Evolutionary conservation across 2,329 filamentous ascomycete genomes (phyloP).

Genomic region (Talaromyces sp.): DNA sequence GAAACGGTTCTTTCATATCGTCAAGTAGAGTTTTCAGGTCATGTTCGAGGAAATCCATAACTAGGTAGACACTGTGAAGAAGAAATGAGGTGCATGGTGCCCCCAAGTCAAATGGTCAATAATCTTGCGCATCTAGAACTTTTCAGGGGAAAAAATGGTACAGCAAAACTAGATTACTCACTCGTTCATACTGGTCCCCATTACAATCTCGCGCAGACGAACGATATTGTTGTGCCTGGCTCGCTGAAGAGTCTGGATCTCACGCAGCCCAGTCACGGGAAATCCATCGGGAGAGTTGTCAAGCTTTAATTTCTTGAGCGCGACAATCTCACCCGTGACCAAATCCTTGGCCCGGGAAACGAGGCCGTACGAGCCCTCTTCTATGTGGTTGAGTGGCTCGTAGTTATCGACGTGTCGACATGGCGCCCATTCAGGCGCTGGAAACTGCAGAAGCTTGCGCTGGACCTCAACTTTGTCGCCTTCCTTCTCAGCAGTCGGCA

Average conservation of each 20-base stretch:
- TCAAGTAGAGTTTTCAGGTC: slow-evolving; percentile 90
- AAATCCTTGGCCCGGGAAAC: slow-evolving; percentile 77
- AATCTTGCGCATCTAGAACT: slow-evolving; percentile 26
- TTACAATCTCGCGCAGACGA: slow-evolving; percentile 72
- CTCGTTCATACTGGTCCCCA: slow-evolving; percentile 60
- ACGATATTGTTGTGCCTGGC: slow-evolving; percentile 81
- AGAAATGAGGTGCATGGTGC: slow-evolving; percentile 10
- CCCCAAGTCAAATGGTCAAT: slow-evolving; percentile 25
- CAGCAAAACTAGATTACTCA: slow-evolving; percentile 28
- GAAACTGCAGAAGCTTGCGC: slow-evolving; percentile 63
- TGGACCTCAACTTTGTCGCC: slow-evolving; percentile 23
- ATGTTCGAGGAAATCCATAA: slow-evolving; percentile 97
- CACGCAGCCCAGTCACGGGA: slow-evolving; percentile 84
- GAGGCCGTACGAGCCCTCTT: slow-evolving; percentile 94
- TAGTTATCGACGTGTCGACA: slow-evolving; percentile 80
- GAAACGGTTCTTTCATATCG: slow-evolving; percentile 89
- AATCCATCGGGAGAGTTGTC: slow-evolving; percentile 74
- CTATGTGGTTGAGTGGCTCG: slow-evolving; percentile 91
- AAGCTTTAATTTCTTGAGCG: slow-evolving; percentile 89
- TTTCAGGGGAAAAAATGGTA: slow-evolving; percentile 24
- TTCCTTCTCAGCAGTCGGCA: slow-evolving; percentile 16
- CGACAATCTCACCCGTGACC: slow-evolving; percentile 72
- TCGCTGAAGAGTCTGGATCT: slow-evolving; percentile 85
- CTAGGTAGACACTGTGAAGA: slow-evolving; percentile 69
- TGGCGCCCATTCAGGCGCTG: slow-evolving; percentile 60